Base-by-base conservation (phyloP, 805 yeast species). In the Pichia scutulata region DNA sequence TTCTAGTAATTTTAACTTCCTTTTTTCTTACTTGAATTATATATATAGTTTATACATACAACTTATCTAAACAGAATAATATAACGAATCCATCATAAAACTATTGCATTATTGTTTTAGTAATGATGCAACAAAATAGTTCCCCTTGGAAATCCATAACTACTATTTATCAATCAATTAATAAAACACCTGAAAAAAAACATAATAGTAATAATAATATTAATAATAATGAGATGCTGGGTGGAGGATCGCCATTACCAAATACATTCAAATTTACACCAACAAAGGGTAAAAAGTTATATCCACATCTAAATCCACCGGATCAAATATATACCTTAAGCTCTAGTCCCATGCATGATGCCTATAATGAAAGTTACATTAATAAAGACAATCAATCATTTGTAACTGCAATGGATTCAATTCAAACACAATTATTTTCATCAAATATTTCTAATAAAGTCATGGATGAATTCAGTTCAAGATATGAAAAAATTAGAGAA, bases 401-500 rank as follows among this genome's bases (percentile, higher is more conserved):
- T 51, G 46, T 56, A 4, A 51, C 42, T 24, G 68, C 63, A 42
- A 60, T 64, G 66, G 65, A 66, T 33, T 54, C 55, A n/a, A 47
- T 77, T 64, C 66, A 73, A 46, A 64, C 69, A 18, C 71, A 70
- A 49, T 71, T 78, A 46, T 78, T 75, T 61, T 76, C 82, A 1
- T 69, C 75, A 49, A 69, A 67, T 43, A 66, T 77, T 40, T 71
- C 75, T 24, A 67, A 68, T 43, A 73, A 71, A 42, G 80, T 76
- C 13, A 54, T 76, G 48, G 64, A 61, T 43, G 81, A 76, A 53
- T 65, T 76, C 53, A 72, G 70, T 48, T 57, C 63, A 28, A 59
- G 80, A 44, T 75, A 74, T 43, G 66, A 62, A 39, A 63, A 70
- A 48, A 72, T 71, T 36, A 62, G 71, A 45, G 56, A 57, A 3